Base-by-base conservation (phyloP, 257 asterid genomes). In the Parsonsia alboflavescens region DNA sequence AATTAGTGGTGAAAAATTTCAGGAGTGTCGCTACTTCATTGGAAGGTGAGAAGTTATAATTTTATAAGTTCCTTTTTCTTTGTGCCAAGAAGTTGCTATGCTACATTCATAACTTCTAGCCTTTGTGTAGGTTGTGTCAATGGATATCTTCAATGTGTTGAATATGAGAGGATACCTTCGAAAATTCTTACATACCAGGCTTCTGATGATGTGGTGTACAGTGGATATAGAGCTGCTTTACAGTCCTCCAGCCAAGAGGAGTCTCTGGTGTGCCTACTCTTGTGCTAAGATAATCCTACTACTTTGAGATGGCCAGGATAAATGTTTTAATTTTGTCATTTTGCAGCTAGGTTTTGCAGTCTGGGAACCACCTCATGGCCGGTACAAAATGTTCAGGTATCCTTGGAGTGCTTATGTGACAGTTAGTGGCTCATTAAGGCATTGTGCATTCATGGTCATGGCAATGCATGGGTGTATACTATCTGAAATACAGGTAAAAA, bases 311-410 rank as follows among this genome's bases (percentile, higher is more conserved):
- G 24, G 70, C 17, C 15, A 24, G 39, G 13, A 7, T 46, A 22
- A 68, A 10, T 22, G 42, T 16, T 13, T 1, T 28, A 10, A 49
- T 1, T 56, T 4, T 19, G 26, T 65, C 64, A 46, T 58, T 76
- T 76, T 70, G 69, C 88, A 89, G 97, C 80, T 91, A 53, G 86
- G 88, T 70, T 95, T 92, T 78, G 99, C 99, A 15, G 68, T 85
- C 61, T 95, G 99, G 99, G 99, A 95, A 82, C 99, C 98, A 0
- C 98, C 99, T 78, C 99, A 95, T 65, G 99, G 99, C 42, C 97
- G 93, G 22, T 95, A 95, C 88, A 95, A 79, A 59, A 95, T 92
- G 98, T 88, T 89, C 65, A 86, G 80, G 3, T 95, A 90, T 80
- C 99, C 99, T 4, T 92, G 98, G 99, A 79, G 86, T 50, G 90